phyloP scores from a whole-genome alignment of 2,329 filamentous ascomycete species.

The Chaetomium sp. region DNA sequence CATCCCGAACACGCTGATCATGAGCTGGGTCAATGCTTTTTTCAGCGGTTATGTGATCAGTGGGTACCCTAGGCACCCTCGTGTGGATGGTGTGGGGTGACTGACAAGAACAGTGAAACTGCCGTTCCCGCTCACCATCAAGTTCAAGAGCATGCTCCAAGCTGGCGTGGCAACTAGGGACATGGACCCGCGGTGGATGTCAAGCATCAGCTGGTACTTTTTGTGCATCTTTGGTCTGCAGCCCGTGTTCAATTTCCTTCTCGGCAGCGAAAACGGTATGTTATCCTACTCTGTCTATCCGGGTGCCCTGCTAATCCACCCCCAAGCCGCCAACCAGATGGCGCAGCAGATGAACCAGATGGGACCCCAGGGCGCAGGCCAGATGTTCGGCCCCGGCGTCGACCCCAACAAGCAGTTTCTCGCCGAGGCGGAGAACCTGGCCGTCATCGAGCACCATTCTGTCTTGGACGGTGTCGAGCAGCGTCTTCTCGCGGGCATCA shows the following conservation, averaged over 20 bases:
- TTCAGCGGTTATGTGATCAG: constrained; percentile 98
- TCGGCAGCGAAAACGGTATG: constrained; percentile 94
- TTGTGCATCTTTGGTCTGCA: constrained; percentile 95
- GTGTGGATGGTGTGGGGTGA: not conserved
- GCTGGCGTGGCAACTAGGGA: constrained; percentile 94
- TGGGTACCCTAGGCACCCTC: constrained; percentile 49
- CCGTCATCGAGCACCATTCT: constrained; percentile 91
- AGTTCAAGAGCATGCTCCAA: constrained; percentile 99
- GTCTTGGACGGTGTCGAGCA: constrained; percentile 87
- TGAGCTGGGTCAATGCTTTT: constrained; percentile 99
- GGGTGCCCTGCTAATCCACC: not conserved
- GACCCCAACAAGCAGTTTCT: constrained; percentile 96
- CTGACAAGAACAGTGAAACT: constrained; percentile 71
- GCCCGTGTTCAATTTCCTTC: constrained; percentile 94
- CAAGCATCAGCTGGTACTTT: constrained; percentile 98
- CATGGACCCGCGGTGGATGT: constrained; percentile 98
- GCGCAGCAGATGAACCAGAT: constrained; percentile 86
- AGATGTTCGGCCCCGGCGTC: constrained; percentile 88
- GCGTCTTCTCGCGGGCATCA: constrained; percentile 67
- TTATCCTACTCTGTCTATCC: constrained; percentile 27
- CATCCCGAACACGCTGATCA: constrained; percentile 96
- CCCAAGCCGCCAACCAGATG: constrained; percentile 83
- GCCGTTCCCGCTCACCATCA: constrained; percentile 94
- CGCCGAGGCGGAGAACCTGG: constrained; percentile 90
- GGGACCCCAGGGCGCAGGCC: constrained; percentile 62